Percentiles rank a stretch among this genome's conserved stretches.
Evolutionary conservation across 345 rosid genomes (phyloP).

Genomic region (Melastoma malabathricum): DNA sequence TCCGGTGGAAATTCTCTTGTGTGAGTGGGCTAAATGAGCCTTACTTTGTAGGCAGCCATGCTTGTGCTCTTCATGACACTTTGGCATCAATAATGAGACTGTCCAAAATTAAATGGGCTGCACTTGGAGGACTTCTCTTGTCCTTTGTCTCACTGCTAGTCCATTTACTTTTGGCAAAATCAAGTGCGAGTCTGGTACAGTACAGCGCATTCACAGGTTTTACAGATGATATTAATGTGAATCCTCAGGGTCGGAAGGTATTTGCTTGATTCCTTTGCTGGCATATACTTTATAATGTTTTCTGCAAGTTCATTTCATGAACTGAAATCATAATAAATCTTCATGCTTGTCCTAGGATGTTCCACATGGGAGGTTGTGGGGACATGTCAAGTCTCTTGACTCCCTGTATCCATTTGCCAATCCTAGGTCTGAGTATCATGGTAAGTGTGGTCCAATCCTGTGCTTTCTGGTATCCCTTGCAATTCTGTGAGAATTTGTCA

Average conservation of each 20-base stretch:
- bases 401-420: slow-evolving; percentile 88
- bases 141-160: slow-evolving; percentile 67
- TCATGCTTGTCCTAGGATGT: slow-evolving; percentile 25
- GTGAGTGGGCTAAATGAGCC: background rate
- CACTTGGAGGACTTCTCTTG: slow-evolving; percentile 50
- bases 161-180: slow-evolving; percentile 79
- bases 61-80: slow-evolving; percentile 8
- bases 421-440: slow-evolving; percentile 63
- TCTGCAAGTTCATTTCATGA: background rate
- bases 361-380: slow-evolving; percentile 67
- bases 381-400: slow-evolving; percentile 50
- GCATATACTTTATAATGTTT: background rate
- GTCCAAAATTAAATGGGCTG: slow-evolving; percentile 88
- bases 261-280: background rate
- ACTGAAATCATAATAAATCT: background rate
- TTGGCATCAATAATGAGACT: slow-evolving; percentile 35
- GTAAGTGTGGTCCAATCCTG: slow-evolving; percentile 27
- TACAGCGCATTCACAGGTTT: slow-evolving; percentile 42
- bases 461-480: background rate
- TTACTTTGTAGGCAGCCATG: slow-evolving; percentile 5
- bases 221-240: slow-evolving; percentile 30
- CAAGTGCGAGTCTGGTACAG: slow-evolving; percentile 36
- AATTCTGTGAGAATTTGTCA: background rate
- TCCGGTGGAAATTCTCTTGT: too few relatives aligned
- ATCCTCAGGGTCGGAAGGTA: slow-evolving; percentile 31